Base-by-base conservation (phyloP, 2,329 filamentous ascomycete genomes). In the Sporothrix brunneoviolacea region DNA sequence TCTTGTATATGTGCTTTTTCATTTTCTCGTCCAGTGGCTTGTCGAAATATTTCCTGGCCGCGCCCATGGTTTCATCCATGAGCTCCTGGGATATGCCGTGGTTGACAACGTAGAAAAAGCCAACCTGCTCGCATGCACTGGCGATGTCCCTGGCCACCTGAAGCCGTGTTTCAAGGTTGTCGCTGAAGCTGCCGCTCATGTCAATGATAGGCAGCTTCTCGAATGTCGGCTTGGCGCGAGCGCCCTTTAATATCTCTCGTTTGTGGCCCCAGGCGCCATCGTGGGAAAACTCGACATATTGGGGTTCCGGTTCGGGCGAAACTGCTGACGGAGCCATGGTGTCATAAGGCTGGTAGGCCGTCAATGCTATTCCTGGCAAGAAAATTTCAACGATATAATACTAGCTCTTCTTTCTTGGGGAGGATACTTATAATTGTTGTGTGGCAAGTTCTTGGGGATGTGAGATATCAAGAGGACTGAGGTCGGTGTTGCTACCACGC, bases 21-120 rank as follows among this genome's bases (percentile, higher is more conserved):
- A 67, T 66, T 53, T 68, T 68, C 27, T 58, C 58, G 42, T 65
- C 63, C 6, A 57, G 15, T 1, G 63, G 58, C 12, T 67, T 55
- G 39, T 58, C 61, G 24, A 66, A 66, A 18, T 67, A 58, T 24
- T 53, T 57, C 50, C 59, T 57, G 3, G 61, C 59, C 61, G 61
- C 65, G n/a, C 16, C 43, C 38, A 67, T 65, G 1, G 64, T 63
- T 27, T 63, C 58, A 2, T 60, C 56, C 4, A 65, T 47, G 5
- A 63, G 49, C 13, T 58, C 55, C 6, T 51, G 51, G 4, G 39
- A n/a, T 7, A 66, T 58, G 21, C 61, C 61, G 48, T 65, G 62
- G 48, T 64, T 64, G 37, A 59, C 59, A 40, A 65, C 53, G 42
- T 64, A 64, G 48, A 65, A 63, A 54, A 65, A 65, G 2, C 63